Evolutionary conservation across 306 rosid genomes (phyloP).

Genomic region (Comarum palustre): DNA sequence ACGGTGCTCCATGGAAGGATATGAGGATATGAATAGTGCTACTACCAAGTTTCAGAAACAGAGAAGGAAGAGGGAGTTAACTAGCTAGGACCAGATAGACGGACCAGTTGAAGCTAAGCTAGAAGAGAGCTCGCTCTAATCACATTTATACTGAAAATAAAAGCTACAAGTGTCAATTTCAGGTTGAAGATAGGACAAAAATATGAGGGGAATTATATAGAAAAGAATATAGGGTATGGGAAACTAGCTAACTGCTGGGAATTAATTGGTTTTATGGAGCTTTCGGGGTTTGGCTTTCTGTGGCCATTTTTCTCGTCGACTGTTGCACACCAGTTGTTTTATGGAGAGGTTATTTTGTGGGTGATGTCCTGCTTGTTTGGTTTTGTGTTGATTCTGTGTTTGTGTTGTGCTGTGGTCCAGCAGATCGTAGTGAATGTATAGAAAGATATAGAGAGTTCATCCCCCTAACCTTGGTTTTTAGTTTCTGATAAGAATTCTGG

Average conservation of each 20-base stretch:
- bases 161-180: constrained; percentile 42
- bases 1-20: constrained; percentile 39
- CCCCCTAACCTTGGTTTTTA: not conserved
- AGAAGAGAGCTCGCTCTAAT: constrained; percentile 19
- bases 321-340: constrained; percentile 1
- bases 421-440: not conserved
- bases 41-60: not conserved
- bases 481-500: not conserved
- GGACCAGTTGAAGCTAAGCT: constrained; percentile 7
- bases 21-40: too few species aligned
- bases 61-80: constrained; percentile 21
- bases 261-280: constrained; percentile 27
- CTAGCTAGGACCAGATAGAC: not conserved
- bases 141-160: constrained; percentile 34
- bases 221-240: not conserved
- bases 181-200: constrained; percentile 28
- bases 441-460: not conserved
- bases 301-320: constrained; percentile 19
- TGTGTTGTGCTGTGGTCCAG: constrained; percentile 30
- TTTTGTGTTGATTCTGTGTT: not conserved
- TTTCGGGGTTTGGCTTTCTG: constrained; percentile 30
- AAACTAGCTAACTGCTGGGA: constrained; percentile 27
- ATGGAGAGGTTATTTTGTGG: constrained; percentile 19
- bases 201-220: not conserved
- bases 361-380: constrained; percentile 24